Base-by-base conservation (phyloP, 805 yeast species). In the Schwanniomyces yamadae region DNA sequence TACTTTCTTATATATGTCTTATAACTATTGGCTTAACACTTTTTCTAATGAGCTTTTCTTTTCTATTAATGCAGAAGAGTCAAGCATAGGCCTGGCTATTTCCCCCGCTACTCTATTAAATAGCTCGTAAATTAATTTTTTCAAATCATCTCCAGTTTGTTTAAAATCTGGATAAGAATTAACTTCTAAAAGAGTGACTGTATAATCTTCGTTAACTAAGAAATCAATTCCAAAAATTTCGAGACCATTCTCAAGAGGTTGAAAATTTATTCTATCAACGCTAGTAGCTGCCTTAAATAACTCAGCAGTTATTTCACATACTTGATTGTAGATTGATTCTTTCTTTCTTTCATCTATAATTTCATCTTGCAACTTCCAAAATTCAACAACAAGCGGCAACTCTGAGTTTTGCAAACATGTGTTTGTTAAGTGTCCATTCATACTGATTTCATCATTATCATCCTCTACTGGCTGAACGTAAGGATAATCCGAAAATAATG, bases 111-210 rank as follows among this genome's bases (percentile, higher is more conserved):
- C 75, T 8, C 71, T 72, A 18, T 74, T 79, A 50, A 90, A 84
- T 28, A 90, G 64, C 23, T 74, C 83, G 44, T 71, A 70, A 20
- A 93, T 84, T 15, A 88, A 51, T 2, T 49, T 66, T 52, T 83
- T 84, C 48, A 91, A 66, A 6, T 75, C 83, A 11, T 66, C 75
- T 12, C 99, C 99, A 0, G 98, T 93, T 61, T 93, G 99, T 52
- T 88, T 89, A 64, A 93, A 93, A 55, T 93, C 99, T 1, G 99
- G 99, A 54, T 83, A 93, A 11, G 98, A 82, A 52, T 93, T 93
- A 29, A 89, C 86, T 58, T 93, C 98, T 27, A 91, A 62, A 18
- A 93, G 54, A 29, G 69, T 71, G 3, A 84, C 91, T 10, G 70
- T 56, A 15, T 59, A 54, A 20, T 76, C 65, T 2, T 60, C 63